Evolutionary conservation across 2,329 filamentous ascomycete genomes (phyloP), one percentile per base, ranked within the genome.

Genomic region (Cyphellophora attinorum): DNA sequence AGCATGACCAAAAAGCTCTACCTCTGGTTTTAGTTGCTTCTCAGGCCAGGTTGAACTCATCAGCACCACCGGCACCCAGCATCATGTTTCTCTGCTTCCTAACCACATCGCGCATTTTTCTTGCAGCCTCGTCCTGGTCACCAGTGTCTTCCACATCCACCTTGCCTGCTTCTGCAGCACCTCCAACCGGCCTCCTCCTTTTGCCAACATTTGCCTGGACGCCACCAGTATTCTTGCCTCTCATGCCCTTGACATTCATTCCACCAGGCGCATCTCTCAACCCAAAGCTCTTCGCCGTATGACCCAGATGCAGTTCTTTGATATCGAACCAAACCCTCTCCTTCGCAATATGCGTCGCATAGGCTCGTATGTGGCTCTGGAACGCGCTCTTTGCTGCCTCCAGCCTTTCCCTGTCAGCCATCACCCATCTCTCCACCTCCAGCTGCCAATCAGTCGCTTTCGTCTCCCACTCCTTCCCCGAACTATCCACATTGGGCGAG

Each of bases 261-360:
- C 83, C 81, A 4, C 82, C 81, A 0, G 91, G 91, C 19, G 85
- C 78, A 57, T 98, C 91, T 44, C 93, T 72, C 46, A 98, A 63
- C 2, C 79, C 91, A 55, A 93, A 98, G 16, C 82, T 85, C 67
- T 98, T 98, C 5, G 89, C 89, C 45, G 91, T 66, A 65, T 98
- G 91, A 3, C 91, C 91, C 5, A 96, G 64, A 57, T 98, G 91
- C 30, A 98, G 64, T 51, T 84, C 76, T 40, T 85, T 86, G 59
- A 95, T 93, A 57, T 96, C 84, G 57, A 98, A 98, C 55, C 82
- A 88, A 34, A 68, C 67, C 34, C 91, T 73, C 62, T 98, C 91
- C 28, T 80, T 79, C 18, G 83, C 79, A 17, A 89, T 75, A 58
- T 98, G 91, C 0, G 91, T 98, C 2, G 91, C 86, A 56, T 98